phyloP scores from a whole-genome alignment of 2,329 filamentous ascomycete genomes.

The Talaromyces marneffei region DNA sequence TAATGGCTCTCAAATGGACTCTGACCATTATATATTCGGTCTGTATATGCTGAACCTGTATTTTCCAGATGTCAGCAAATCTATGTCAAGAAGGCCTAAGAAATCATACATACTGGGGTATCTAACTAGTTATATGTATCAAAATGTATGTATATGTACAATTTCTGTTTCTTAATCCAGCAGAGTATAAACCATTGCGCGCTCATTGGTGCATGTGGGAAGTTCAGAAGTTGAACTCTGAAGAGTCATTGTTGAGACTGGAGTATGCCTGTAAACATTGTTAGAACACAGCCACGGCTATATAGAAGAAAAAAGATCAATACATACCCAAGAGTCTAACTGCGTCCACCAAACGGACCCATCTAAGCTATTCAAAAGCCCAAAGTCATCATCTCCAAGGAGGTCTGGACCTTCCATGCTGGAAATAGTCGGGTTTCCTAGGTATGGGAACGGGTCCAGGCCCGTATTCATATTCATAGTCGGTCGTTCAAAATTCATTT shows the following conservation, averaged over 20 bases:
- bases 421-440: constrained; percentile 19
- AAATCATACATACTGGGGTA: neutral
- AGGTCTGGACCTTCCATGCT: constrained; percentile 18
- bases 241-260: constrained; percentile 28
- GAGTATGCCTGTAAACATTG: constrained; percentile 27
- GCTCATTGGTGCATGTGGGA: too few species aligned
- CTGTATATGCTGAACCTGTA: too few species aligned
- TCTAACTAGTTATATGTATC: neutral
- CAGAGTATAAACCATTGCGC: neutral
- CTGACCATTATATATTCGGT: too few species aligned
- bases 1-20: too few species aligned
- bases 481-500: neutral
- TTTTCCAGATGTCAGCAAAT: too few species aligned
- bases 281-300: constrained; percentile 3
- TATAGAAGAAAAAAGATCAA: neutral
- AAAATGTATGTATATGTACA: neutral
- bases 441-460: constrained; percentile 9
- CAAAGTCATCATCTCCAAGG: constrained; percentile 21
- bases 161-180: neutral
- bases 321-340: constrained; percentile 34
- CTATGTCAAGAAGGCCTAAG: too few species aligned
- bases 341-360: constrained; percentile 36
- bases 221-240: constrained; percentile 21
- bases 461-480: neutral
- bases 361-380: constrained; percentile 31